phyloP scores from a whole-genome alignment of 2,329 filamentous ascomycete genomes.

The Parastagonospora nodorum region DNA sequence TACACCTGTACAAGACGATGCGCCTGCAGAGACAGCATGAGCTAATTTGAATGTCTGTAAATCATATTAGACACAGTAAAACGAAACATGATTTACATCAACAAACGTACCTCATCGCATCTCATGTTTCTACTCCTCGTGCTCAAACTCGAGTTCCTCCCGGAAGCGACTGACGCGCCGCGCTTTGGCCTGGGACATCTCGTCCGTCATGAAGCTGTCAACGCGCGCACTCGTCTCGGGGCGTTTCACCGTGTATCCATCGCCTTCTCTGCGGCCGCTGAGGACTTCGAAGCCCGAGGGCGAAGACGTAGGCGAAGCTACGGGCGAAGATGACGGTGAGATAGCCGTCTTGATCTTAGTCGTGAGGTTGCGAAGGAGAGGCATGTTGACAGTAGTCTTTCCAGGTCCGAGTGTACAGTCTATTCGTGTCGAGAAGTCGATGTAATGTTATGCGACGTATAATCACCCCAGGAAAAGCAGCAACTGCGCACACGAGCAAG shows the following conservation, averaged over 20 bases:
- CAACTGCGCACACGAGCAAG: background rate
- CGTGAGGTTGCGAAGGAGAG: conserved; percentile 35
- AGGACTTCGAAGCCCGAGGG: conserved; percentile 31
- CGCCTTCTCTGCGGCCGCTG: conserved; percentile 22
- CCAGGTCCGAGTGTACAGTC: too few species aligned
- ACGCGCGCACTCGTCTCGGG: conserved; percentile 18
- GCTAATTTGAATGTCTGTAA: background rate
- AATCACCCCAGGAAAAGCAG: too few species aligned
- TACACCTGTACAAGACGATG: conserved; percentile 16
- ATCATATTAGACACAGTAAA: conserved; percentile 1
- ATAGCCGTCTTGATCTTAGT: conserved; percentile 38
- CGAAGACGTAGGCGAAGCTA: conserved; percentile 24
- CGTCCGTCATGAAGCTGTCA: conserved; percentile 29
- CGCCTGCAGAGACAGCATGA: conserved; percentile 11
- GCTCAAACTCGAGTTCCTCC: conserved; percentile 32
- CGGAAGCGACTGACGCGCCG: conserved; percentile 37
- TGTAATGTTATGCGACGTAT: too few species aligned
- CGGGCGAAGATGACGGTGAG: conserved; percentile 29
- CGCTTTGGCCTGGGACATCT: conserved; percentile 17
- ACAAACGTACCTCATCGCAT: conserved; percentile 1
- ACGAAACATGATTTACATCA: background rate
- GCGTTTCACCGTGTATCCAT: conserved; percentile 12
- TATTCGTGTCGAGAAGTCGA: too few species aligned
- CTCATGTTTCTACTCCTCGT: conserved; percentile 10
- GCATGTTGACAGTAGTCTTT: conserved; percentile 25